Conservation (phyloP, 768 basidiomycete genomes). For the Naematelia aurantialba region DNA sequence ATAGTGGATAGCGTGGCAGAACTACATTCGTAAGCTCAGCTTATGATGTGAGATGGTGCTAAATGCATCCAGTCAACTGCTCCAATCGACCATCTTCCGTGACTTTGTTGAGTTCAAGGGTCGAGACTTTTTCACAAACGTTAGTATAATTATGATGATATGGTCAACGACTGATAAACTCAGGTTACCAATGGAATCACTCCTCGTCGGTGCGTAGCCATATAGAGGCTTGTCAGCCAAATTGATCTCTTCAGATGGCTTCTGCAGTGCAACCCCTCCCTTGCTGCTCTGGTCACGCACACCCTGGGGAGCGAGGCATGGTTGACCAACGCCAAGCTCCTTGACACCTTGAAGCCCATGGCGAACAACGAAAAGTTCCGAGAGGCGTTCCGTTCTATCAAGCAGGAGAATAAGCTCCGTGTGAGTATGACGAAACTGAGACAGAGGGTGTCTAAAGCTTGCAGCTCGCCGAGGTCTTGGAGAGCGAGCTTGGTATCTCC, state of each 20-base stretch:
- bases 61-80: slow-evolving; percentile 67
- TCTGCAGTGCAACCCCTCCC: slow-evolving; percentile 74
- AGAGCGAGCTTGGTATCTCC: slow-evolving; percentile 42
- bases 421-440: slow-evolving; percentile 59
- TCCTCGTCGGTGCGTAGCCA: slow-evolving; percentile 80
- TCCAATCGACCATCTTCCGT: slow-evolving; percentile 59
- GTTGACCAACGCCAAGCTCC: slow-evolving; percentile 69
- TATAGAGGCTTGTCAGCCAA: slow-evolving; percentile 38
- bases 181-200: slow-evolving; percentile 78
- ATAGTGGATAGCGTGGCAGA: neutral
- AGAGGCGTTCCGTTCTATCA: slow-evolving; percentile 75
- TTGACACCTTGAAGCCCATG: slow-evolving; percentile 70
- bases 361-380: slow-evolving; percentile 72
- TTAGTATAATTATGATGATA: slow-evolving; percentile 42
- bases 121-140: slow-evolving; percentile 58
- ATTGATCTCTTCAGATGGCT: slow-evolving; percentile 29
- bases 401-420: slow-evolving; percentile 85
- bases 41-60: neutral
- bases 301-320: slow-evolving; percentile 74
- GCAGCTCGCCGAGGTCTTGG: slow-evolving; percentile 41
- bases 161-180: neutral
- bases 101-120: slow-evolving; percentile 95
- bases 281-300: slow-evolving; percentile 77
- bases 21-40: neutral
- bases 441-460: neutral